These are phyloP conservation scores for Zopfia rhizophila DNA, from an alignment of 2,329 filamentous ascomycete species.

Conservation along the genomic window DNA sequence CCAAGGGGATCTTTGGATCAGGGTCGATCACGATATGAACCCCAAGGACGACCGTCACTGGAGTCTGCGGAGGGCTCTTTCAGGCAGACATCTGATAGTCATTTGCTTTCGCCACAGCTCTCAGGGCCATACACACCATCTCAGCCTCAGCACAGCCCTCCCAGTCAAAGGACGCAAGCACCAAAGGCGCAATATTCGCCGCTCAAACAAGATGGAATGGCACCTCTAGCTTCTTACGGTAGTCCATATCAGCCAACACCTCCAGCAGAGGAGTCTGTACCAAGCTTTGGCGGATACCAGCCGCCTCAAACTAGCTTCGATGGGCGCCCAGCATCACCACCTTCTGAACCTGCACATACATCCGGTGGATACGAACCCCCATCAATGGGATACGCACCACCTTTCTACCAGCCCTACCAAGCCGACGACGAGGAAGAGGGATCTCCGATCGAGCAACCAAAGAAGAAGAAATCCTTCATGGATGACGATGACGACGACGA, in stretches of 20 bases:
- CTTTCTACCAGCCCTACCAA: slow-evolving; percentile 59
- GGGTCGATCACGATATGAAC: slow-evolving; percentile 59
- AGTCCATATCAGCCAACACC: slow-evolving; percentile 44
- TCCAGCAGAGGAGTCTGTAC: slow-evolving; percentile 30
- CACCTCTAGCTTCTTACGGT: slow-evolving; percentile 35
- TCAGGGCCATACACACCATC: slow-evolving; percentile 42
- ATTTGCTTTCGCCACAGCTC: slow-evolving; percentile 39
- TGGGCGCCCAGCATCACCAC: slow-evolving; percentile 20
- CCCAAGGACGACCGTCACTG: slow-evolving; percentile 51
- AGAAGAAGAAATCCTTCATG: slow-evolving; percentile 81
- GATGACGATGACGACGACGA: slow-evolving; percentile 83
- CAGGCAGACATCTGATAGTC: slow-evolving; percentile 42
- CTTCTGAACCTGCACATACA: slow-evolving; percentile 15
- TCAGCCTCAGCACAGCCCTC: slow-evolving; percentile 43
- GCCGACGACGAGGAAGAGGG: slow-evolving; percentile 64
- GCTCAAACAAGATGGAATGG: slow-evolving; percentile 38
- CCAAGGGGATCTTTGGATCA: slow-evolving; percentile 64
- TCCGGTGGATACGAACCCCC: slow-evolving; percentile 31
- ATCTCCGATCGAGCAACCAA: slow-evolving; percentile 59
- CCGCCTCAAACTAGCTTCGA: slow-evolving; percentile 39
- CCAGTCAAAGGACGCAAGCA: slow-evolving; percentile 30
- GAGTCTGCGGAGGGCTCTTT: slow-evolving; percentile 46
- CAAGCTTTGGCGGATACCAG: slow-evolving; percentile 41
- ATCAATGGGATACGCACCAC: slow-evolving; percentile 36
- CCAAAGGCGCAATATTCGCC: slow-evolving; percentile 46